Evolutionary conservation across 2,329 filamentous ascomycete species (phyloP).

Genomic region (Curvularia lunata): DNA sequence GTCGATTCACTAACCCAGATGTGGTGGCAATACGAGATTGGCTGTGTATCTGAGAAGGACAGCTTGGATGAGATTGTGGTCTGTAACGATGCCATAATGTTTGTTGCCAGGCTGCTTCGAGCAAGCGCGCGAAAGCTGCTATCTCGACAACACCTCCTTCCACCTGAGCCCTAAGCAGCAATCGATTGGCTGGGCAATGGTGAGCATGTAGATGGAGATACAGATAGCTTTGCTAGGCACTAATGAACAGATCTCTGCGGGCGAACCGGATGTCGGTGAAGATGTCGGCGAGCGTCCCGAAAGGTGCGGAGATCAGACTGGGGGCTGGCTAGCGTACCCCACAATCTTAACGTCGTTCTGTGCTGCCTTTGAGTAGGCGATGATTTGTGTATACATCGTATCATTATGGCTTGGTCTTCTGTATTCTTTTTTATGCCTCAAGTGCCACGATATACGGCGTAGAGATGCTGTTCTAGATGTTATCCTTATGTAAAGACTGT

Average conservation of each 20-base stretch:
- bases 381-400: not conserved
- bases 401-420: not conserved
- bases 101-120: not conserved
- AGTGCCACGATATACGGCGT: too few species aligned
- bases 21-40: conserved; percentile 33
- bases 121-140: conserved; percentile 11
- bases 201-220: conserved; percentile 25
- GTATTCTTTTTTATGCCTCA: not conserved
- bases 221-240: conserved; percentile 13
- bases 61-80: conserved; percentile 25
- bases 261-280: conserved; percentile 13
- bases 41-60: conserved; percentile 21
- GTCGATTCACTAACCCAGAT: conserved; percentile 35
- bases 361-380: not conserved
- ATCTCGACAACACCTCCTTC: conserved; percentile 28
- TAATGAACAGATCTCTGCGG: conserved; percentile 4
- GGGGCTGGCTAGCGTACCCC: conserved; percentile 12
- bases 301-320: conserved; percentile 1
- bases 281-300: not conserved
- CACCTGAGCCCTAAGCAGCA: conserved; percentile 29
- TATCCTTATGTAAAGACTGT: not conserved
- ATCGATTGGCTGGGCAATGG: conserved; percentile 11
- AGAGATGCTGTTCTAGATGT: not conserved
- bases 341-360: not conserved
- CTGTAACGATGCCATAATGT: conserved; percentile 36